Percentiles rank a stretch among this genome's conserved stretches.
Conservation (phyloP, 106 monocot genomes). For the Cymbidium sinense region DNA sequence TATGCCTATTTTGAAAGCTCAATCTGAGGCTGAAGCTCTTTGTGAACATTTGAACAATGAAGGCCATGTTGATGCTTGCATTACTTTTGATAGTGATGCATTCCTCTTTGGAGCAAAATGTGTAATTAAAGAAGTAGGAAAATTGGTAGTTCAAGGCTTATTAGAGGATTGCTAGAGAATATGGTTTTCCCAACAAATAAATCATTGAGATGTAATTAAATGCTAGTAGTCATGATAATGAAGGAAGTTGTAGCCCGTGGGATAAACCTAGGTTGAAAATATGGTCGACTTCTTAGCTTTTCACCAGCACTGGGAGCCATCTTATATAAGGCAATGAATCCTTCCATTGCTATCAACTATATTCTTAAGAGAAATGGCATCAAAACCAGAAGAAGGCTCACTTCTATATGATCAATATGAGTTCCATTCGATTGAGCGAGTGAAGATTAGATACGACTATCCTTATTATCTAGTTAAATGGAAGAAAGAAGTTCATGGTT, state of each 20-base stretch:
- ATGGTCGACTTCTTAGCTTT: constrained; percentile 69
- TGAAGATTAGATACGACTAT: constrained; percentile 57
- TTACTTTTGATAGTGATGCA: no score
- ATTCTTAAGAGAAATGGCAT: constrained; percentile 64
- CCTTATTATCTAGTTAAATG: constrained; percentile 87
- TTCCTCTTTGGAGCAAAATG: no score
- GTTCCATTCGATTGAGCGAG: constrained; percentile 80
- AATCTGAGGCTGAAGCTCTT: no score
- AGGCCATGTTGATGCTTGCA: no score
- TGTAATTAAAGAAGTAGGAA: constrained; percentile 51
- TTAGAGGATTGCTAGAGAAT: constrained; percentile 55
- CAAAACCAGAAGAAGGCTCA: constrained; percentile 14
- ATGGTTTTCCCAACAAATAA: constrained; percentile 73
- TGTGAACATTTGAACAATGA: no score
- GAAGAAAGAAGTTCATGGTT: constrained; percentile 33
- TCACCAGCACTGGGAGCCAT: constrained; percentile 80
- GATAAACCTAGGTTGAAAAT: constrained; percentile 48
- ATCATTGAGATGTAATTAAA: constrained; percentile 78
- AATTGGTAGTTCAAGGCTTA: constrained; percentile 81
- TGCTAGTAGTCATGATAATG: constrained; percentile 25
- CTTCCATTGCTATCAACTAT: constrained; percentile 81
- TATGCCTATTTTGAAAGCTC: no score
- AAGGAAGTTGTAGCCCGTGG: constrained; percentile 31
- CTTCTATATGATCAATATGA: constrained; percentile 68
- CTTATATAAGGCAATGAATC: constrained; percentile 66